Evolutionary conservation across 1,284 basidiomycete genomes (phyloP), one percentile per base, ranked within the genome.

Genomic region (Trametes hirsuta): DNA sequence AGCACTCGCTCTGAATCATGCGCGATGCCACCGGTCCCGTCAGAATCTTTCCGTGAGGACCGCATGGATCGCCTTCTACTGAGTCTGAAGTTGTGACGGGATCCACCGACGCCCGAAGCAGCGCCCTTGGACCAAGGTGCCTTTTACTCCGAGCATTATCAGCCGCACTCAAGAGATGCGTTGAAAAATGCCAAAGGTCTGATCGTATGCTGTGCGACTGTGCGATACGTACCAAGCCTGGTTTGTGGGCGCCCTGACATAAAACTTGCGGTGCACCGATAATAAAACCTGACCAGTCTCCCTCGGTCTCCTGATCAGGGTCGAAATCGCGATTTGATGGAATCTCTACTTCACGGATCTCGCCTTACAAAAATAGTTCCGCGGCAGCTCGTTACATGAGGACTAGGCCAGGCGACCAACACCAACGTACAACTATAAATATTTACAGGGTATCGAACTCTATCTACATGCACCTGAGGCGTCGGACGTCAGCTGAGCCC

Each of bases 251-350:
- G 45, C 42, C 30, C 30, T 30, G 30, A 30, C 30, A 30, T 30
- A 30, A 6, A 4, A 15, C 21, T 21, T 18, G 12, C 22, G n/a
- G 10, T 40, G 37, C 24, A 35, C 25, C n/a, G 22, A 42, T 25
- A 49, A 41, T 15, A 24, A 24, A 6, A 18, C 22, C 4, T 34
- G 3, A n/a, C n/a, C 30, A 55, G 58, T 58, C 58, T 60, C 36
- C 58, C 53, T 59, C 30, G 58, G 58, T 58, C 58, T 60, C 36
- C 58, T 56, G 63, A 64, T 64, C 57, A 50, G 53, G 25, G 11
- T 25, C 50, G 37, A 63, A 56, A 63, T 66, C 55, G 48, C 64
- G 57, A 63, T 63, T 63, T 66, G 64, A 66, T 66, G 57, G 54
- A 48, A 66, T 66, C 64, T 53, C 55, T 53, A 50, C 41, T 63